A percentile compares a stretch with the other conserved stretches of the same genome.
Evolutionary conservation across 176 grass and related monocot species (phyloP).

Genomic region (Oryza rufipogon): DNA sequence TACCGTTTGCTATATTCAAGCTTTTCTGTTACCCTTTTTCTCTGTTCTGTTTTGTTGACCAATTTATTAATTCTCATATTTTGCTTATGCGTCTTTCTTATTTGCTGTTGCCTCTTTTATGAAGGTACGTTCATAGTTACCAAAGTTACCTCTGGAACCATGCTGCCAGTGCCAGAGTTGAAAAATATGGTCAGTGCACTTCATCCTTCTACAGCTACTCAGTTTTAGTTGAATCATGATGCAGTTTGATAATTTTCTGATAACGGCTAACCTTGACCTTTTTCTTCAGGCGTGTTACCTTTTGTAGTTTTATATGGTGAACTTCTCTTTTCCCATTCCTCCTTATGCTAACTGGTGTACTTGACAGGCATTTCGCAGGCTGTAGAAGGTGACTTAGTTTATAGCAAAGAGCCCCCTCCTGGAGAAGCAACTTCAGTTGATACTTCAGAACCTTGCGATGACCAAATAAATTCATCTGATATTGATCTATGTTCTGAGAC

Average conservation of each 20-base stretch:
- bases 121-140: conserved; percentile 94
- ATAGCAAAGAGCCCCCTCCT: conserved; percentile 67
- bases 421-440: conserved; percentile 48
- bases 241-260: conserved; percentile 22
- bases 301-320: background rate
- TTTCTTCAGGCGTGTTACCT: conserved; percentile 4
- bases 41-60: conserved; percentile 4
- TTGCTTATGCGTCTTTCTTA: conserved; percentile 9
- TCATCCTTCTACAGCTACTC: conserved; percentile 33
- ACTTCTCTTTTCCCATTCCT: background rate
- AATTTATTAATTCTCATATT: background rate
- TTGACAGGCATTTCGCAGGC: conserved; percentile 82
- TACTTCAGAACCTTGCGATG: conserved; percentile 56
- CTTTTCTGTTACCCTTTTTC: background rate
- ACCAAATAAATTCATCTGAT: conserved; percentile 52
- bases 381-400: conserved; percentile 84
- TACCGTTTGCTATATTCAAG: background rate
- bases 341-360: conserved; percentile 29
- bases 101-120: conserved; percentile 36
- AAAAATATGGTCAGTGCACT: conserved; percentile 89
- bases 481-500: conserved; percentile 62
- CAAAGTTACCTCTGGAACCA: conserved; percentile 99
- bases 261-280: background rate
- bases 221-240: conserved; percentile 38
- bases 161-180: conserved; percentile 93